phyloP scores from a whole-genome alignment of 2,329 filamentous ascomycete genomes.

The Colletotrichum sp. region DNA sequence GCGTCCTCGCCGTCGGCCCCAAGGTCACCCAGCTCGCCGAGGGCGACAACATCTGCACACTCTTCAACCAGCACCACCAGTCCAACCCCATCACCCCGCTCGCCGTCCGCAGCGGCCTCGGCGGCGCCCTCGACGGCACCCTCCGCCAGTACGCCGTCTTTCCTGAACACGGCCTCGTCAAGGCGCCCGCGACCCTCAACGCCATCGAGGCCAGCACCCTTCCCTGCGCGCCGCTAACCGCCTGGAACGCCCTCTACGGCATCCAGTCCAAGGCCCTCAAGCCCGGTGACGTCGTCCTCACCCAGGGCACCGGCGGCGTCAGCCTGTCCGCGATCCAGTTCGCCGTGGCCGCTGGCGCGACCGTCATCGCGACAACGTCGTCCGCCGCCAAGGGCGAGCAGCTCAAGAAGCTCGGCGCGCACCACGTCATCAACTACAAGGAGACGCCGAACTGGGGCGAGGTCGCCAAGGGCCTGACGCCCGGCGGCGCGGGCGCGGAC shows the following conservation, averaged over 20 bases:
- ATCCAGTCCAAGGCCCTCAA: slow-evolving; percentile 48
- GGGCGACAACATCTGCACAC: slow-evolving; percentile 61
- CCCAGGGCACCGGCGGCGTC: slow-evolving; percentile 75
- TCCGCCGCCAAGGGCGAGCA: slow-evolving; percentile 47
- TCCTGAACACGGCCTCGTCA: slow-evolving; percentile 70
- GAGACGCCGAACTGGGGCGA: slow-evolving; percentile 50
- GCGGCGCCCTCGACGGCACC: slow-evolving; percentile 70
- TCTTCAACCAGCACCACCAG: slow-evolving; percentile 65
- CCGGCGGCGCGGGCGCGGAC: slow-evolving; percentile 48
- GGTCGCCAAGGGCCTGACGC: slow-evolving; percentile 45
- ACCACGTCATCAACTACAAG: slow-evolving; percentile 56
- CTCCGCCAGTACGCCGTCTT: slow-evolving; percentile 73
- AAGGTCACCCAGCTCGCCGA: slow-evolving; percentile 52
- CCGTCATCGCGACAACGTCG: slow-evolving; percentile 53
- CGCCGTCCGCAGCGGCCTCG: slow-evolving; percentile 61
- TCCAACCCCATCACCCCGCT: slow-evolving; percentile 42
- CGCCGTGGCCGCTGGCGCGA: slow-evolving; percentile 53
- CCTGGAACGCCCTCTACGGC: slow-evolving; percentile 71
- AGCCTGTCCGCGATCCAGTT: slow-evolving; percentile 69
- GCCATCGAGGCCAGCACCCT: slow-evolving; percentile 61
- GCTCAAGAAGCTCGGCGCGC: slow-evolving; percentile 51
- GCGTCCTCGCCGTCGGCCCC: slow-evolving; percentile 55
- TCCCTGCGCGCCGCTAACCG: slow-evolving; percentile 65
- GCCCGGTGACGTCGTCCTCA: slow-evolving; percentile 64
- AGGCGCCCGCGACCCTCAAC: slow-evolving; percentile 60